These are phyloP conservation scores for Cynara cardunculus DNA, from an alignment of 129 eudicot genomes.

Conservation along the genomic window DNA sequence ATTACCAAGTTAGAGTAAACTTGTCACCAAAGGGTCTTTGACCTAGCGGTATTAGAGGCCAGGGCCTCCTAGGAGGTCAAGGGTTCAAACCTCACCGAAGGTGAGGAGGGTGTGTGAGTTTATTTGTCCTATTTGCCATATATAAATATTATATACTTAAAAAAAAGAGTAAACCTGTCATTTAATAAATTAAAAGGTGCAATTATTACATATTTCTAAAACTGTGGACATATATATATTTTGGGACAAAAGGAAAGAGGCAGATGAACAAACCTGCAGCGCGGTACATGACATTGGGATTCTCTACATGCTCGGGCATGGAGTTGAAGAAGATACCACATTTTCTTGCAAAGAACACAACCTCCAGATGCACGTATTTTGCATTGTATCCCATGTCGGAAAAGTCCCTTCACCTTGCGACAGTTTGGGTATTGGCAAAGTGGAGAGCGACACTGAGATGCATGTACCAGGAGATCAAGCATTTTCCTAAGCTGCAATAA, in stretches of 20 bases:
- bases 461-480: constrained; percentile 95
- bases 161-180: background rate
- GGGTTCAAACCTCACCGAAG: too few relatives aligned
- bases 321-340: constrained; percentile 97
- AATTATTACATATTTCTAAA: background rate
- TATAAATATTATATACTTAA: too few relatives aligned
- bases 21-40: too few relatives aligned
- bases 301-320: constrained; percentile 97
- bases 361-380: constrained; percentile 79
- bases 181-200: background rate
- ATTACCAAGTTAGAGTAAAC: background rate
- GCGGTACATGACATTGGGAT: constrained; percentile 83
- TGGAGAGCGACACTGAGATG: constrained; percentile 88
- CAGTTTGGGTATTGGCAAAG: constrained; percentile 78
- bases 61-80: too few relatives aligned
- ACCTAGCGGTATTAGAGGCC: too few relatives aligned
- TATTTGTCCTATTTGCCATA: too few relatives aligned
- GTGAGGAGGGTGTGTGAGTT: too few relatives aligned
- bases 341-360: constrained; percentile 81
- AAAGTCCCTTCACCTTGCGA: constrained; percentile 93
- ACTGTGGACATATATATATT: background rate
- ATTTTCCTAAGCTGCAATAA: constrained; percentile 80
- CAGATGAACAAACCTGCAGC: constrained; percentile 72
- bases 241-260: background rate
- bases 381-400: constrained; percentile 87